Conservation (phyloP, 345 rosid genomes). For the Brassica rapa region DNA sequence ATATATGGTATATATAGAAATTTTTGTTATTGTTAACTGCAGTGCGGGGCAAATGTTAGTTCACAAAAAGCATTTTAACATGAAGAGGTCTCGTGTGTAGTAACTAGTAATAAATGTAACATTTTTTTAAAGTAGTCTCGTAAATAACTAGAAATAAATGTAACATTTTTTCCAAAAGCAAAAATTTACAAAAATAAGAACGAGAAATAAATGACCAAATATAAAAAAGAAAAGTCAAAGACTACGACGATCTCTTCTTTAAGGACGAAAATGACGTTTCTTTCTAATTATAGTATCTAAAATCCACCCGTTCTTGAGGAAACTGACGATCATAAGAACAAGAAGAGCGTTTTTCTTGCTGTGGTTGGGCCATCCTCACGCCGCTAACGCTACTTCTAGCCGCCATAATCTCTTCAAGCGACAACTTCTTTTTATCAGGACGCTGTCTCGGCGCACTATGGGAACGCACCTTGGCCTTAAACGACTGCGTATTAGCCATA, state of each 20-base stretch:
- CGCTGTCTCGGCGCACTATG: conserved; percentile 91
- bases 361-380: conserved; percentile 51
- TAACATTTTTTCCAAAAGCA: conserved; percentile 17
- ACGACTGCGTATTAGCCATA: conserved; percentile 85
- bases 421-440: conserved; percentile 65
- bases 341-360: conserved; percentile 27
- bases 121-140: background rate
- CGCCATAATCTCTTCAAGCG: conserved; percentile 75
- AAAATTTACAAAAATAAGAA: conserved; percentile 33
- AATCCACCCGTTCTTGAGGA: conserved; percentile 24
- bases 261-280: conserved; percentile 29
- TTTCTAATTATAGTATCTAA: conserved; percentile 42
- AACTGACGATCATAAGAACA: conserved; percentile 31
- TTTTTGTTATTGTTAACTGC: too few species aligned
- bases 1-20: too few species aligned
- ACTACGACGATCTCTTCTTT: background rate
- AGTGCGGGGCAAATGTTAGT: background rate
- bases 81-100: background rate
- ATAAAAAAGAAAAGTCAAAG: background rate
- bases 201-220: background rate
- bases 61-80: background rate
- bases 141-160: background rate
- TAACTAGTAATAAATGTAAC: conserved; percentile 10
- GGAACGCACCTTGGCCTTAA: conserved; percentile 73
- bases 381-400: conserved; percentile 83